Evolutionary conservation across 2,329 filamentous ascomycete species (phyloP).

Genomic region (Neospermospora avenae): DNA sequence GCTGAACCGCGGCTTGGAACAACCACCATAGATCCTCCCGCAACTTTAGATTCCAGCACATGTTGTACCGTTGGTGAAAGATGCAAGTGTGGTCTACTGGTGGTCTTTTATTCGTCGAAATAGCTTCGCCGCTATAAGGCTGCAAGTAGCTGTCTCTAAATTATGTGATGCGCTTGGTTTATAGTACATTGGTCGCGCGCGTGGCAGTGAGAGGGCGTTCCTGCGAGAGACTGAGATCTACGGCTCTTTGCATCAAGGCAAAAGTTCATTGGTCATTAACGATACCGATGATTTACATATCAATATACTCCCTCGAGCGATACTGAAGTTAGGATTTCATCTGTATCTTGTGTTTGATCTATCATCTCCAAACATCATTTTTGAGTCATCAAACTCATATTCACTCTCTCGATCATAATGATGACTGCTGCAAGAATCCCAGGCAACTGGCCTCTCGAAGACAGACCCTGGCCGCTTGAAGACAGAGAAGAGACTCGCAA

Average conservation of each 20-base stretch:
- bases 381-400: background rate
- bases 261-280: background rate
- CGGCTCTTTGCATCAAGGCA: background rate
- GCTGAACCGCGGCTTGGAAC: background rate
- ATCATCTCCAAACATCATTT: background rate
- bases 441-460: background rate
- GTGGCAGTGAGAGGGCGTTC: constrained; percentile 3
- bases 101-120: background rate
- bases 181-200: background rate
- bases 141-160: background rate
- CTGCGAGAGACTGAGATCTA: background rate
- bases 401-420: background rate
- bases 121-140: background rate
- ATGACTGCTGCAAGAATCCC: constrained; percentile 1
- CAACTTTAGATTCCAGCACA: background rate
- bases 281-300: constrained; percentile 1
- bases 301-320: background rate
- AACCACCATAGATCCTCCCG: background rate
- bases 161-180: background rate
- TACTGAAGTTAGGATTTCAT: background rate
- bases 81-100: background rate
- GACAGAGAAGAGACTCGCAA: background rate
- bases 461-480: background rate
- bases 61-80: background rate
- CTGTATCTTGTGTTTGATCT: background rate